phyloP scores from a whole-genome alignment of 1,284 basidiomycete genomes.

The Puccinia polysora region DNA sequence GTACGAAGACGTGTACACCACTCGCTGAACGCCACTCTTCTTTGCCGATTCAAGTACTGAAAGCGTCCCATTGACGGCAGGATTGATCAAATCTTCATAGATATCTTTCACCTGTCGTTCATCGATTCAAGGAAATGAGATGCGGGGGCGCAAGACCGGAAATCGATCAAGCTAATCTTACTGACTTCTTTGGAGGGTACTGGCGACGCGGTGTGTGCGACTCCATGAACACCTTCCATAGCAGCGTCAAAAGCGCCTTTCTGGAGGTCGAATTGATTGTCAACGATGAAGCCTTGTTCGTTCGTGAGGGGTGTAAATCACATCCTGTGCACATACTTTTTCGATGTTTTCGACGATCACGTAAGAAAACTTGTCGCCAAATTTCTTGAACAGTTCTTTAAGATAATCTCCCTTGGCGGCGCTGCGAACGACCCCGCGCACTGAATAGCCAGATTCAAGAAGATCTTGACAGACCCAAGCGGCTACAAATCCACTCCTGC shows the following conservation, averaged over 20 bases:
- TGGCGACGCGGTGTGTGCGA: conserved; percentile 46
- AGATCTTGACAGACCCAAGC: conserved; percentile 51
- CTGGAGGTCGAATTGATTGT: too few species aligned
- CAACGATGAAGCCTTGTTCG: too few species aligned
- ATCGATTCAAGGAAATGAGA: too few species aligned
- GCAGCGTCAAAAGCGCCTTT: conserved; percentile 56
- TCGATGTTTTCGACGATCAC: conserved; percentile 54
- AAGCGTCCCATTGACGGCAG: too few species aligned
- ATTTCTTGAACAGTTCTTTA: conserved; percentile 50
- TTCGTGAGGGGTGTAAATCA: not conserved
- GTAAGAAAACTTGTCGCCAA: conserved; percentile 48
- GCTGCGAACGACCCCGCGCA: conserved; percentile 55
- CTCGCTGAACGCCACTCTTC: too few species aligned
- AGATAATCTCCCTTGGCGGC: conserved; percentile 55
- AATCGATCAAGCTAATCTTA: too few species aligned
- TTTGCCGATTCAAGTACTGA: too few species aligned
- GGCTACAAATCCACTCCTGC: conserved; percentile 49
- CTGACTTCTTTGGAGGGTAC: too few species aligned
- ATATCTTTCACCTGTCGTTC: too few species aligned
- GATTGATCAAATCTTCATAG: too few species aligned
- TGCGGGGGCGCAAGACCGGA: too few species aligned
- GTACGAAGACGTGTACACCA: too few species aligned
- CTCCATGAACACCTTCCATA: conserved; percentile 54
- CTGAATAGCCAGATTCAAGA: conserved; percentile 51
- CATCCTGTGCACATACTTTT: conserved; percentile 43